Evolutionary conservation across 805 yeast genomes (phyloP).

Genomic region (Yarrowia sp.): DNA sequence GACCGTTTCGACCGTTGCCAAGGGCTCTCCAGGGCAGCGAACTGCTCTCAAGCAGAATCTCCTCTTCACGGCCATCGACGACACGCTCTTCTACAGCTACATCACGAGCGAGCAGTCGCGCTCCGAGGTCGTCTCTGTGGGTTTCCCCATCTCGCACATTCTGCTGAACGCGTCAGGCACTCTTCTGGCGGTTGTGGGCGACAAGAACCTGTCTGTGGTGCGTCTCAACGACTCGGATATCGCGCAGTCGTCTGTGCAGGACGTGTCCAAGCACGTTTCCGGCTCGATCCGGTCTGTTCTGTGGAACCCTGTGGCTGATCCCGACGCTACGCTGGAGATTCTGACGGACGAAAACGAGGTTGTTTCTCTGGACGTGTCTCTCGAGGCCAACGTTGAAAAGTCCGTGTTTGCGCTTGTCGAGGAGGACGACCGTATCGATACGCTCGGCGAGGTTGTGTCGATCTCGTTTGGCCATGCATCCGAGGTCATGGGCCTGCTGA

Average conservation of each 20-base stretch:
- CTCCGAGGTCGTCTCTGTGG: slow-evolving; percentile 8
- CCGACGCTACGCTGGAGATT: slow-evolving; percentile 46
- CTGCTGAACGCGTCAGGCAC: slow-evolving; percentile 45
- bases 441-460: slow-evolving; percentile 39
- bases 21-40: neutral
- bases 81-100: neutral
- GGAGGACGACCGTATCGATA: slow-evolving; percentile 20
- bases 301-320: slow-evolving; percentile 48
- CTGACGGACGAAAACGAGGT: slow-evolving; percentile 41
- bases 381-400: neutral
- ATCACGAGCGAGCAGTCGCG: neutral
- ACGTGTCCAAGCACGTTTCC: slow-evolving; percentile 34
- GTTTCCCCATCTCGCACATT: slow-evolving; percentile 41
- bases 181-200: slow-evolving; percentile 46
- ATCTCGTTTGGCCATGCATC: slow-evolving; percentile 47
- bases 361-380: slow-evolving; percentile 41
- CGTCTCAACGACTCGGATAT: neutral
- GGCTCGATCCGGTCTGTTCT: slow-evolving; percentile 41
- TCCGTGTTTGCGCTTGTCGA: slow-evolving; percentile 19
- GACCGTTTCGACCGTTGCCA: neutral
- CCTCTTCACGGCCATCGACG: neutral
- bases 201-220: slow-evolving; percentile 36
- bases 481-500: slow-evolving; percentile 45
- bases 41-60: neutral
- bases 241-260: slow-evolving; percentile 33